Base-by-base conservation (phyloP, 2,329 filamentous ascomycete species). In the Hypoxylon sp. region DNA sequence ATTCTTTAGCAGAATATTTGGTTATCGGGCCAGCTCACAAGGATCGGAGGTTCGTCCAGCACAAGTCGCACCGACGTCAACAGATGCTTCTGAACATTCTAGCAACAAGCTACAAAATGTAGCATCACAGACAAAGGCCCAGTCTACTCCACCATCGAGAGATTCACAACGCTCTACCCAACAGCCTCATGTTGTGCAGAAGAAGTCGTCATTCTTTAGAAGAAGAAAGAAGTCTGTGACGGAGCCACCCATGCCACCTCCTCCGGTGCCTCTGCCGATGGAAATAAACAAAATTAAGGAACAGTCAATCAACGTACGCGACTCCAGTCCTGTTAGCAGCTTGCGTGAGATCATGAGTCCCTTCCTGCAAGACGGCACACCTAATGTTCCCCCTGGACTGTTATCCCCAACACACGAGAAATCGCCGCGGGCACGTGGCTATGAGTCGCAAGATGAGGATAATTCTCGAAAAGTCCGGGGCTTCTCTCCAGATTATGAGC, bases 171-270 rank as follows among this genome's bases (percentile, higher is more conserved):
- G 82, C 35, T 47, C 74, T 59, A 75, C 79, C 19, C 73, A 72
- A 39, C 75, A 59, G 48, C 78, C 83, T 14, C 83, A 85, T 63
- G 81, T 83, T 19, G 82, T 98, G 56, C 92, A 93, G 75, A 98
- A 98, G 84, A 98, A 98, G 80, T 97, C 95, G 0, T 95, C 94
- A 0, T 98, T 99, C 82, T 98, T 98, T 82, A 88, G 96, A 69
- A 88, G 96, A 66, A 88, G 94, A 70, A 98, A 98, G 87, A 97
- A 95, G 86, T 97, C 94, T 4, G 81, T 94, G 35, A 88, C 89
- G 13, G 94, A 97, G 70, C 89, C 91, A 35, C 89, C 91, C 8
- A 80, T 90, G 31, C 87, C 86, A 0, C 85, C 79, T 65, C 84
- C 78, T 67, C 82, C 79, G 79, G 70, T 78, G 48, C 79, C 71